These are phyloP conservation scores for Populus alba DNA, from an alignment of 345 rosid species.

Conservation along the genomic window DNA sequence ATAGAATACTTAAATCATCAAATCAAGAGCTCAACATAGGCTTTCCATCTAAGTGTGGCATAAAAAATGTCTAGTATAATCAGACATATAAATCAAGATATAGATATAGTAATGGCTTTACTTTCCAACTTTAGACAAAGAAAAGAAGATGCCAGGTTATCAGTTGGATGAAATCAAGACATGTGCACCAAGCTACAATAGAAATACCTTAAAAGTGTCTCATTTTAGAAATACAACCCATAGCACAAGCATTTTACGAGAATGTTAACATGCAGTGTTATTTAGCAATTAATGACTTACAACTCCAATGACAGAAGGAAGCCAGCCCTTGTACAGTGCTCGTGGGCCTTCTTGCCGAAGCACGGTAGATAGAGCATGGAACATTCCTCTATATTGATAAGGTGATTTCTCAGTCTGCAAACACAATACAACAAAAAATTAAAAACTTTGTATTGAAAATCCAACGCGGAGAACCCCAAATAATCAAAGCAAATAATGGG, in stretches of 20 bases:
- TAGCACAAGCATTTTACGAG: background rate
- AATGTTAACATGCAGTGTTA: background rate
- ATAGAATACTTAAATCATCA: background rate
- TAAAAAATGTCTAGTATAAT: background rate
- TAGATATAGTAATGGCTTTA: background rate
- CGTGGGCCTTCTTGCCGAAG: constrained; percentile 78
- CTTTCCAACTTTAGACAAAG: background rate
- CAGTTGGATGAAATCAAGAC: background rate
- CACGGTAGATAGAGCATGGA: constrained; percentile 69
- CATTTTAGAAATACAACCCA: background rate
- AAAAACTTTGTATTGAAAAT: background rate
- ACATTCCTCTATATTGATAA: constrained; percentile 71
- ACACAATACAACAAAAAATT: constrained; percentile 1
- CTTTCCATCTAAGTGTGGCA: background rate
- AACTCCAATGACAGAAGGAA: constrained; percentile 99
- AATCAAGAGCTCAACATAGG: background rate
- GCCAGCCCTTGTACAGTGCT: constrained; percentile 97
- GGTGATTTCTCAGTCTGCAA: constrained; percentile 82
- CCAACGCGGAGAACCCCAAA: background rate
- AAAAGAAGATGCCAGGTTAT: background rate
- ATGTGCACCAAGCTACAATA: background rate
- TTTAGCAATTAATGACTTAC: constrained; percentile 44
- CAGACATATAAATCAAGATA: background rate
- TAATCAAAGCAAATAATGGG: background rate
- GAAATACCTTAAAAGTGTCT: background rate